Evolutionary conservation across 148 eudicot species (phyloP), one percentile per base, ranked within the genome.

Genomic region (Vaccinium corymbosum): DNA sequence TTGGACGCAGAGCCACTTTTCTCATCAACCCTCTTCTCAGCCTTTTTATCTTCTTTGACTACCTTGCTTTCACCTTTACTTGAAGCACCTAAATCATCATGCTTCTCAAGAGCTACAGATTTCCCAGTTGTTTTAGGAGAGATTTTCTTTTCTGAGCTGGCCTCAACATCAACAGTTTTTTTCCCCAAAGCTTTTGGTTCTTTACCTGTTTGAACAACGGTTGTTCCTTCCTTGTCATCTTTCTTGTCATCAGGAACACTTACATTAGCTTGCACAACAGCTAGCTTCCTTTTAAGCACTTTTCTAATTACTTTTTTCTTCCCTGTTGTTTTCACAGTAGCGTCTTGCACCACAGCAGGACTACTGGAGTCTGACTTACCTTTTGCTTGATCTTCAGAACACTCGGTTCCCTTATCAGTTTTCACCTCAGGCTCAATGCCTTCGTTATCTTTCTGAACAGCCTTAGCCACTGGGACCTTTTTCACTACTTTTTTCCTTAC

Each of bases 271-370:
- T 78, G 90, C 51, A 64, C 88, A 81, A 77, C 70, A 83, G 87
- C 51, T 32, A 72, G 85, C 87, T 93, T 95, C 80, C 80, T 89
- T 78, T 93, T 97, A 42, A 91, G 88, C 27, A 95, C 98, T 86
- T 91, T 91, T 90, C 85, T 97, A 17, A 97, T 88, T 68, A 97
- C 86, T 90, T 92, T 97, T 81, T 91, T 94, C 86, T 94, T 97
- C 42, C 89, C 87, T 38, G 87, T 86, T 81, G 87, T 88, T 82
- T 93, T 97, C 4, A 82, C 86, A 68, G 87, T 83, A 70, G 86
- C 88, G 66, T 82, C 93, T 79, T 85, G 86, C 55, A 85, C 90
- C 35, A 77, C 85, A 57, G 89, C 61, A 81, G 62, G 84, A 83
- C 66, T 86, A 64, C 90, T 84, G 2, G 59, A 81, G 79, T 89